phyloP scores from a whole-genome alignment of 139 green algal genomes.

The Ettlia oleoabundans region DNA sequence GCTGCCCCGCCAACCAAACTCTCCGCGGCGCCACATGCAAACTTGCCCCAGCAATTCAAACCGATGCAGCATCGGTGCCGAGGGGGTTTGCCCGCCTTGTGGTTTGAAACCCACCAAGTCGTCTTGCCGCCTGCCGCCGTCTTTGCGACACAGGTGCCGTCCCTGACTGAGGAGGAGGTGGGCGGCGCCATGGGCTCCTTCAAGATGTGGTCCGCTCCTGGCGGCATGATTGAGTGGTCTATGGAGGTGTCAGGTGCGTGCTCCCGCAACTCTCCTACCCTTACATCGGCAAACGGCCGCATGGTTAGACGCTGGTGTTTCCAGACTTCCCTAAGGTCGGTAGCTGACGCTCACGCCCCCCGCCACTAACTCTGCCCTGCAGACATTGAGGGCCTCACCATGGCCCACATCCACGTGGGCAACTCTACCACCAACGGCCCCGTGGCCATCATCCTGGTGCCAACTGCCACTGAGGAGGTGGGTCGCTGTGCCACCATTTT shows the following conservation, averaged over 20 bases:
- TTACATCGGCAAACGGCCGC: too few species aligned
- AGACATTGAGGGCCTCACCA: conserved; percentile 2
- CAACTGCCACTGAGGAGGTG: too few species aligned
- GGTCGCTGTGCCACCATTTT: background rate
- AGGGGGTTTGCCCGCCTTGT: background rate
- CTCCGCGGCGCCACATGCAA: too few species aligned
- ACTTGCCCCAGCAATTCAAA: too few species aligned
- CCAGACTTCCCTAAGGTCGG: background rate
- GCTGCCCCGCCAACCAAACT: too few species aligned
- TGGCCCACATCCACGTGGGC: conserved; percentile 37
- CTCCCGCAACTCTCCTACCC: too few species aligned
- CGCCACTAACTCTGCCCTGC: too few species aligned
- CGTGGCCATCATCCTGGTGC: background rate
- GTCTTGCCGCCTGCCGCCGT: background rate
- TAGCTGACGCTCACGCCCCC: too few species aligned
- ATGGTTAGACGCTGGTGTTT: too few species aligned
- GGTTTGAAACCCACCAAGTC: background rate
- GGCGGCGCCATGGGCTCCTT: background rate
- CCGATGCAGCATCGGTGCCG: background rate
- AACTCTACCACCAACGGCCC: conserved; percentile 15
- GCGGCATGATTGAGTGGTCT: background rate
- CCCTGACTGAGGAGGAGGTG: background rate
- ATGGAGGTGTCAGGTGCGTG: background rate
- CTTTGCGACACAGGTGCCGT: background rate
- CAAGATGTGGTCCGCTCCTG: background rate